Evolutionary conservation across 2,329 filamentous ascomycete species (phyloP).

Genomic region (Colletotrichum chlorophyti): DNA sequence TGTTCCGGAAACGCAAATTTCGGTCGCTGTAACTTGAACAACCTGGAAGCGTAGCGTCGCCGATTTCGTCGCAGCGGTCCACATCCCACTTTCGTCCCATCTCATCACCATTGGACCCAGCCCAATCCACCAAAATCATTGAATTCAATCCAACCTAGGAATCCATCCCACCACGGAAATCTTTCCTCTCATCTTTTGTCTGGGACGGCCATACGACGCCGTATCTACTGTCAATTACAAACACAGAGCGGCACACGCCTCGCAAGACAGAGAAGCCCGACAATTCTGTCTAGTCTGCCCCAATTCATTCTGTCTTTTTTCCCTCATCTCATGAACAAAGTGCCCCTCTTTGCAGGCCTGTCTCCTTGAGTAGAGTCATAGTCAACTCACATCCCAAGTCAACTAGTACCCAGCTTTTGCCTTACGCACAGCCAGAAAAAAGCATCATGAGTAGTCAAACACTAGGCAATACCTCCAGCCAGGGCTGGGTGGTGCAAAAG

Average conservation of each 20-base stretch:
- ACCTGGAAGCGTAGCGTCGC: too few species aligned
- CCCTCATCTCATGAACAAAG: constrained; percentile 9
- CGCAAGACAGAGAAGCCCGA: constrained; percentile 2
- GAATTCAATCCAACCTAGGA: constrained; percentile 8
- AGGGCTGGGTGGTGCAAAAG: constrained; percentile 88
- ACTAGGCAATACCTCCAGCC: constrained; percentile 42
- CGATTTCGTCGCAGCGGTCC: constrained; percentile 29
- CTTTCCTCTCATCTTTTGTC: background rate
- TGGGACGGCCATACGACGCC: background rate
- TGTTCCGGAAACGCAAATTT: constrained; percentile 26
- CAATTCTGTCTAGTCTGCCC: constrained; percentile 12
- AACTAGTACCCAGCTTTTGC: background rate
- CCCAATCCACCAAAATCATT: constrained; percentile 14
- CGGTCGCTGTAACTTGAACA: constrained; percentile 20
- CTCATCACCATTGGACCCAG: constrained; percentile 6
- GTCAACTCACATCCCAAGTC: constrained; percentile 2
- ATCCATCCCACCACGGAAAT: constrained; percentile 1
- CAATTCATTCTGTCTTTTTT: constrained; percentile 23
- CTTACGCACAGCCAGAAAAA: constrained; percentile 3
- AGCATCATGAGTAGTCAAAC: constrained; percentile 24
- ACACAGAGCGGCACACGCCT: background rate
- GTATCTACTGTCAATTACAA: background rate
- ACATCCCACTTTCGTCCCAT: constrained; percentile 28
- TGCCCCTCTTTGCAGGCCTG: constrained; percentile 14
- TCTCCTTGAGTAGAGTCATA: constrained; percentile 11